phyloP scores from a whole-genome alignment of 2,329 filamentous ascomycete genomes.

The Diaporthe citri region DNA sequence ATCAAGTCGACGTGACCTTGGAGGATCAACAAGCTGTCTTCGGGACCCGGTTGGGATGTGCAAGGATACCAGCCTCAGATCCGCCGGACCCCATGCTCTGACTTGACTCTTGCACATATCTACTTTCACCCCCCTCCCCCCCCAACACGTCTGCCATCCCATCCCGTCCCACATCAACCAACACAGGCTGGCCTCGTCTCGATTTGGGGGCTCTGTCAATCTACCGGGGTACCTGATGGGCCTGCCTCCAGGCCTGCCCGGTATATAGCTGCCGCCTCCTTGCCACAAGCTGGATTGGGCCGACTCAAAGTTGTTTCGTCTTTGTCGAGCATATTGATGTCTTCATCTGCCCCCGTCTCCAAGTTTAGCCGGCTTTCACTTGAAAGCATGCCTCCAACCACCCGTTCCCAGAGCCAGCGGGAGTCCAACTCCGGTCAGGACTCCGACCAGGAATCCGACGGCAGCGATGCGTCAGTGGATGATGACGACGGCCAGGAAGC shows the following conservation, averaged over 20 bases:
- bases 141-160: conserved; percentile 1
- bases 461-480: conserved; percentile 33
- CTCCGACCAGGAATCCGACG: conserved; percentile 42
- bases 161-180: conserved; percentile 4
- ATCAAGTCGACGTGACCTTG: background rate
- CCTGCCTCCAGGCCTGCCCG: background rate
- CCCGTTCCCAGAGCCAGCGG: conserved; percentile 49
- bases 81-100: conserved; percentile 19
- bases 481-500: conserved; percentile 47
- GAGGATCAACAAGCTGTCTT: conserved; percentile 25
- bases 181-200: background rate
- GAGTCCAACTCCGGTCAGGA: conserved; percentile 40
- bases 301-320: background rate
- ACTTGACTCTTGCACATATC: conserved; percentile 25
- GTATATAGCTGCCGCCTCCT: conserved; percentile 23
- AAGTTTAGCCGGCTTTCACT: conserved; percentile 58
- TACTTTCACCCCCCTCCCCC: conserved; percentile 17
- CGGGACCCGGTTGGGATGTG: conserved; percentile 10
- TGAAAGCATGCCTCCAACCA: conserved; percentile 53
- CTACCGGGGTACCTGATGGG: conserved; percentile 9
- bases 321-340: conserved; percentile 10
- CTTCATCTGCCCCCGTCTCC: conserved; percentile 52
- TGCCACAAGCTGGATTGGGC: background rate
- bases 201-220: conserved; percentile 4
- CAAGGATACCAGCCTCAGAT: conserved; percentile 33